phyloP scores from a whole-genome alignment of 768 basidiomycete species.

The Goffeauzyma gilvescens region DNA sequence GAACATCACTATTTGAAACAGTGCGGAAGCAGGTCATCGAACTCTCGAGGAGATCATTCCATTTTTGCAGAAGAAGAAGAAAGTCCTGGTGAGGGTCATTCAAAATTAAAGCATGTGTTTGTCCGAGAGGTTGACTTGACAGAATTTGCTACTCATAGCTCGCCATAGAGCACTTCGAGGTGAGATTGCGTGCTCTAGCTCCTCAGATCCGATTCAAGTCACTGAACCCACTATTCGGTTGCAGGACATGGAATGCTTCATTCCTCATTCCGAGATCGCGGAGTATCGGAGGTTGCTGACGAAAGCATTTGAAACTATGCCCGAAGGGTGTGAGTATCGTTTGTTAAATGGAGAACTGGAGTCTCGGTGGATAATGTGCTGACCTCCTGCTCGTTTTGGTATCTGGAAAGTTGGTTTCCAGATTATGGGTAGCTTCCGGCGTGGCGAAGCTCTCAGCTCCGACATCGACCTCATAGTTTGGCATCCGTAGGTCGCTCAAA shows the following conservation, averaged over 20 bases:
- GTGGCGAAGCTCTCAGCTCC: constrained; percentile 21
- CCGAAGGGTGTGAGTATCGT: constrained; percentile 2
- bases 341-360: background rate
- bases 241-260: constrained; percentile 23
- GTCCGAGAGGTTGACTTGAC: background rate
- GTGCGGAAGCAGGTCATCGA: constrained; percentile 17
- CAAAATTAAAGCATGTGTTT: constrained; percentile 18
- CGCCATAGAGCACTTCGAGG: constrained; percentile 16
- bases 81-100: constrained; percentile 10
- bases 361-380: background rate
- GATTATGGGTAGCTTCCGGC: constrained; percentile 25
- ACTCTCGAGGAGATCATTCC: constrained; percentile 23
- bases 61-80: constrained; percentile 19
- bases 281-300: constrained; percentile 14
- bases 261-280: constrained; percentile 21
- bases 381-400: too few relatives aligned
- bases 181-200: background rate
- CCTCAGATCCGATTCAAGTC: background rate
- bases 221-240: background rate
- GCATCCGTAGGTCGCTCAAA: constrained; percentile 16
- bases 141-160: constrained; percentile 10
- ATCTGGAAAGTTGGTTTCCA: constrained; percentile 17
- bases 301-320: constrained; percentile 19
- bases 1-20: background rate
- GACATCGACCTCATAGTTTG: constrained; percentile 27